Base-by-base conservation (phyloP, 2,329 filamentous ascomycete genomes). In the Stromatinia cepivora region DNA sequence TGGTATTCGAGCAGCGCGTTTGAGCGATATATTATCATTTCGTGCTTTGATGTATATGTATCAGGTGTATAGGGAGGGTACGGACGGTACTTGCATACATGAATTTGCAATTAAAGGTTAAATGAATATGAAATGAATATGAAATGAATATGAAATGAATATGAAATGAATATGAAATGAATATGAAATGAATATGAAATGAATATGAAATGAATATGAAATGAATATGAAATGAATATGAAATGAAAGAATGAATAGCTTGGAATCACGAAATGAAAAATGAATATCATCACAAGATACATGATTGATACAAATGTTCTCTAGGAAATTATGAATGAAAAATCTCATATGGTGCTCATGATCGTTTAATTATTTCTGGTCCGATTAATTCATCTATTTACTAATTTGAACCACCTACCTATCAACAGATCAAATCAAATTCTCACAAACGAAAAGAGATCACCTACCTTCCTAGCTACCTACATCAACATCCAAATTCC, bases 41-140 rank as follows among this genome's bases (percentile, higher is more conserved):
- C 31, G n/a, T 28, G 36, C 57, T n/a, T 57, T 31, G 17, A 59
- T 22, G 15, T 15, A 13, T 31, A 36, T n/a, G 53, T 36, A 11
- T 56, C 53, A 31, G 53, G 31, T n/a, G 39, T 2, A 42, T 42
- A 15, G 39, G 39, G 39, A 15, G 39, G 39, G 39, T 42, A 42
- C 15, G 39, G 39, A 56, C 28, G 20, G 54, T 59, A 28, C 36
- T n/a, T 59, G 57, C 57, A 59, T 59, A 45, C n/a, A 31, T 59
- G n/a, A 59, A 59, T 13, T 4, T n/a, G 1, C 10, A 31, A 45
- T 45, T 13, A 11, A 28, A 59, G 22, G 4, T 45, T 42, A 22
- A 13, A 45, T 31, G 57, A 59, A 25, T 28, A 22, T 34, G 8
- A 13, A 20, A 10, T 8, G 1, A n/a, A 17, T 20, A 34, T 39